Evolutionary conservation across 1,284 basidiomycete genomes (phyloP), one percentile per base, ranked within the genome.

Genomic region (Trichosporon coremiiforme): DNA sequence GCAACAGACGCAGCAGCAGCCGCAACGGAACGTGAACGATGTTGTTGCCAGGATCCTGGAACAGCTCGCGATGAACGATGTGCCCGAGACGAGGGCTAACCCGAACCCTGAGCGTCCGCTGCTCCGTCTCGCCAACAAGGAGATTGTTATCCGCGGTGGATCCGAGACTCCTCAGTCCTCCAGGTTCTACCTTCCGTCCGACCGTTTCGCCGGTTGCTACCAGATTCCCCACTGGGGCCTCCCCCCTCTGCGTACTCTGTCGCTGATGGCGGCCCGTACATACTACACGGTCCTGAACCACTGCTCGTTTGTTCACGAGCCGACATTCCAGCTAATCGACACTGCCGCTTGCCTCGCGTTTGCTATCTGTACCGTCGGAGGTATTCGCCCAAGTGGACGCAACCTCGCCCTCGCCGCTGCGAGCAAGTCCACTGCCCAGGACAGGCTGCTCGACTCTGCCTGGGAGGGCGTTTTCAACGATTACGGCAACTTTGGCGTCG

Each of bases 301-400:
- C 73, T 81, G 85, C 41, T 80, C 83, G 6, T 80, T 85, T 65
- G 75, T 85, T 20, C 85, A 85, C 70, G 72, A 77, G 64, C 84
- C 85, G 2, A 85, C 84, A 0, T 85, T 85, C 77, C 77, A 76
- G 45, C 75, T 85, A 17, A 77, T 77, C 64, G 81, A 84, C 67
- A 78, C 81, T 2, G 79, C 84, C 1, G 80, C 79, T 2, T 84
- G 82, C 64, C 78, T 85, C 2, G 83, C 82, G 1, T 85, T 85
- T 70, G 83, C 84, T 10, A 83, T 85, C 64, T 85, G 84, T 73
- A 84, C 84, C 2, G 78, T 84, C 25, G 85, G 85, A 22, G 80
- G 80, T 2, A 77, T 82, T 20, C 67, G 75, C 8, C 71, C 76
- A 1, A 68, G 68, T 31, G 29, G 38, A 20, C 73, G 70, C 22